phyloP scores from a whole-genome alignment of 129 eudicot genomes.

The Silybum marianum region DNA sequence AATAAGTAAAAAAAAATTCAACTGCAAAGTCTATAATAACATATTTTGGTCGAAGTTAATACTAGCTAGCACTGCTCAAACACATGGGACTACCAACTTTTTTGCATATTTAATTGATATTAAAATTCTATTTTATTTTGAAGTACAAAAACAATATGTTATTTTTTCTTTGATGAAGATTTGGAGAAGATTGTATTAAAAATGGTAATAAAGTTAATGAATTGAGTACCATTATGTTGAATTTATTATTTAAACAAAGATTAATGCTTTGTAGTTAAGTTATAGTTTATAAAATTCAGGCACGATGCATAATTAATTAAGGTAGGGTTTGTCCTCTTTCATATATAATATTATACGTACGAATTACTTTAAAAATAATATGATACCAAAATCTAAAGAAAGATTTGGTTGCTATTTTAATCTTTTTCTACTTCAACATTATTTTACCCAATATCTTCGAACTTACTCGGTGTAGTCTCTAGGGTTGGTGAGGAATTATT shows the following conservation, averaged over 20 bases:
- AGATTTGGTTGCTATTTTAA: slow-evolving; percentile 25
- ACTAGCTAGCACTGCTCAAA: not conserved
- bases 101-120: not conserved
- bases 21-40: no score
- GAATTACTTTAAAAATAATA: slow-evolving; percentile 11
- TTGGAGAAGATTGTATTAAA: slow-evolving; percentile 8
- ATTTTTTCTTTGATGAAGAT: slow-evolving; percentile 7
- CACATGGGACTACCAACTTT: not conserved
- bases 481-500: slow-evolving; percentile 3
- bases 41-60: no score
- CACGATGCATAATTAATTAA: slow-evolving; percentile 23
- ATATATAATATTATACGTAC: slow-evolving; percentile 19
- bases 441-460: slow-evolving; percentile 21
- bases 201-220: slow-evolving; percentile 13
- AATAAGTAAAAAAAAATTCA: no score
- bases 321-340: slow-evolving; percentile 38
- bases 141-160: not conserved
- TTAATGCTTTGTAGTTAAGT: slow-evolving; percentile 31
- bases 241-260: slow-evolving; percentile 1
- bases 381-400: slow-evolving; percentile 24
- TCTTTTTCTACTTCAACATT: slow-evolving; percentile 14
- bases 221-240: slow-evolving; percentile 26
- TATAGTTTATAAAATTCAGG: slow-evolving; percentile 25
- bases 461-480: slow-evolving; percentile 14
- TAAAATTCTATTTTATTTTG: slow-evolving; percentile 1